phyloP scores from a whole-genome alignment of 2,329 filamentous ascomycete species.

The Microsporum audouinii region DNA sequence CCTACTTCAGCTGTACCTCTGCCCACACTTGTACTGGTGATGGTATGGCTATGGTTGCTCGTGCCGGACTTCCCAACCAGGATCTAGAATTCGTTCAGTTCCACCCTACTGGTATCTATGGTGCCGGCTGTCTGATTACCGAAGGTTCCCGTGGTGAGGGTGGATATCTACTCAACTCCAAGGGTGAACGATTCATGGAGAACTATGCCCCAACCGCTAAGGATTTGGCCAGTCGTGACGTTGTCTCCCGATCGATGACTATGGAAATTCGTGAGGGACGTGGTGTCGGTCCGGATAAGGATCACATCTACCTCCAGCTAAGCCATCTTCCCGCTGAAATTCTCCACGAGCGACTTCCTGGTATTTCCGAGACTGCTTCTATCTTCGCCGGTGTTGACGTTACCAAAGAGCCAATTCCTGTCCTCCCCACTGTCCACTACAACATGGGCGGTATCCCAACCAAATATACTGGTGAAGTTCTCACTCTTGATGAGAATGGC shows the following conservation, averaged over 20 bases:
- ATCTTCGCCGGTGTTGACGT: conserved; percentile 98
- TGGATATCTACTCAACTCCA: conserved; percentile 92
- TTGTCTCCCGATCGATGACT: conserved; percentile 96
- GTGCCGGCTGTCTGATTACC: conserved; percentile 93
- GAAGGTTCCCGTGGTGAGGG: conserved; percentile 97
- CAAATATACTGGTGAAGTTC: conserved; percentile 90
- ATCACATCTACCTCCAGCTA: conserved; percentile 96
- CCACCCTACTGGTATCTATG: conserved; percentile 98
- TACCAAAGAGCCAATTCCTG: conserved; percentile 90
- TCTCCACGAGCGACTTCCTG: conserved; percentile 88
- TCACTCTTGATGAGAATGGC: conserved; percentile 74
- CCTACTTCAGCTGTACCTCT: conserved; percentile 97
- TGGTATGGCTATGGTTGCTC: conserved; percentile 98
- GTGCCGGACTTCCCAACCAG: conserved; percentile 95
- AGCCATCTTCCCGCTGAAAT: conserved; percentile 88
- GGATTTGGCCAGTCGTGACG: conserved; percentile 91
- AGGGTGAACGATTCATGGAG: conserved; percentile 99
- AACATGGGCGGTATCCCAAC: conserved; percentile 99
- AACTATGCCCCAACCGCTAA: conserved; percentile 95
- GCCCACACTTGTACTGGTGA: conserved; percentile 98
- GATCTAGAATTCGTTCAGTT: conserved; percentile 99
- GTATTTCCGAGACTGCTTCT: conserved; percentile 95
- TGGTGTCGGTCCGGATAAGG: conserved; percentile 92
- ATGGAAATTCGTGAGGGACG: conserved; percentile 95
- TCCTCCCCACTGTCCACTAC: conserved; percentile 95